Evolutionary conservation across 345 rosid genomes (phyloP).

Genomic region (Aquilaria malaccensis): DNA sequence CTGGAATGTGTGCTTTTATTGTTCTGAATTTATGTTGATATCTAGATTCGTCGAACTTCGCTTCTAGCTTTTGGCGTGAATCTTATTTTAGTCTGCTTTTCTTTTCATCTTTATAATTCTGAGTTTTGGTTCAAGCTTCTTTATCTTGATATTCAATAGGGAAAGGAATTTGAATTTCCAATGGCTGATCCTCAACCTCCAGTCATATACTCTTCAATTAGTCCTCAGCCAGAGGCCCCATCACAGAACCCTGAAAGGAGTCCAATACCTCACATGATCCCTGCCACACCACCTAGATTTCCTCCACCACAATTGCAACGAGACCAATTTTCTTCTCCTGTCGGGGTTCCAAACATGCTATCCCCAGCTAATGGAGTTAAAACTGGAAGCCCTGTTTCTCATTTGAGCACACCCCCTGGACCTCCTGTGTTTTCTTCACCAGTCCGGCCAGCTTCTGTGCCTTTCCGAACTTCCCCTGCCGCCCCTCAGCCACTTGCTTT

Average conservation of each 20-base stretch:
- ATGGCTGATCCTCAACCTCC: slow-evolving; percentile 66
- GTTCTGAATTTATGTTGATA: too few species aligned
- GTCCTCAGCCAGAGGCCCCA: slow-evolving; percentile 37
- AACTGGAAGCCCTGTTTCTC: slow-evolving; percentile 65
- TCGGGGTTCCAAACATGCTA: slow-evolving; percentile 36
- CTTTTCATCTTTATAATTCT: slow-evolving; percentile 9
- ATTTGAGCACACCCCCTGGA: slow-evolving; percentile 87
- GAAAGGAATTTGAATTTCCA: slow-evolving; percentile 13
- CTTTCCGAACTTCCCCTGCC: slow-evolving; percentile 83
- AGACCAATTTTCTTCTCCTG: slow-evolving; percentile 52
- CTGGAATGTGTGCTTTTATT: too few species aligned
- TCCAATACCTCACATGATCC: slow-evolving; percentile 38
- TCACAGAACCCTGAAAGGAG: slow-evolving; percentile 34
- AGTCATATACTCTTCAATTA: slow-evolving; percentile 32
- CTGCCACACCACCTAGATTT: slow-evolving; percentile 44
- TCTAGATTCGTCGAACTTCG: too few species aligned
- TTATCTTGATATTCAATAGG: slow-evolving; percentile 10
- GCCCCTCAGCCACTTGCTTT: slow-evolving; percentile 89
- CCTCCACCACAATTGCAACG: slow-evolving; percentile 52
- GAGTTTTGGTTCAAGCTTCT: slow-evolving; percentile 13
- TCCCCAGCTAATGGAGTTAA: slow-evolving; percentile 63
- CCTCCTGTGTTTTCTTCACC: slow-evolving; percentile 90
- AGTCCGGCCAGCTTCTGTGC: slow-evolving; percentile 89
- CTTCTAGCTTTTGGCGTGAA: too few species aligned
- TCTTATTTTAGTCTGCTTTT: neutral